phyloP scores from a whole-genome alignment of 306 rosid genomes.

The Vicia villosa region DNA sequence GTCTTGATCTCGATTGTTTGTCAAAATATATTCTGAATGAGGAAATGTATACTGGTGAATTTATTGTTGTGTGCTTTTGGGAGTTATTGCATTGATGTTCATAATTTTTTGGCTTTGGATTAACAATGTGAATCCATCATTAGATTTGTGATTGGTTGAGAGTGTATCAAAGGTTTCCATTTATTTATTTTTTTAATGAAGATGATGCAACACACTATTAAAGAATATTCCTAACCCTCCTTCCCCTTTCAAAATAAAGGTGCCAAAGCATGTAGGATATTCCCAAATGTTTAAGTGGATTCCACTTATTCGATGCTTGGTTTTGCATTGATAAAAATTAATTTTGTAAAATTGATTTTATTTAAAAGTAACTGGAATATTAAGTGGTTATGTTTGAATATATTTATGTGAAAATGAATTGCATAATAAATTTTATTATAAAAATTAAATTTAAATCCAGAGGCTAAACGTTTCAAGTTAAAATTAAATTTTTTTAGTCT shows the following conservation, averaged over 20 bases:
- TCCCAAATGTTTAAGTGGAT: too few relatives aligned
- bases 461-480: too few relatives aligned
- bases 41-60: constrained; percentile 28
- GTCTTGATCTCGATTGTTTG: constrained; percentile 31
- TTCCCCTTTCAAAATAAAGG: neutral
- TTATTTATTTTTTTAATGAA: neutral
- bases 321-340: too few relatives aligned
- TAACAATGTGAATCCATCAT: neutral
- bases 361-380: too few relatives aligned
- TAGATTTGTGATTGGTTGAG: too few relatives aligned
- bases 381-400: too few relatives aligned
- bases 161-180: neutral
- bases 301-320: too few relatives aligned
- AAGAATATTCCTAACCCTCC: neutral
- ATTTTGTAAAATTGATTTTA: too few relatives aligned
- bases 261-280: neutral
- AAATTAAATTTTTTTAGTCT: too few relatives aligned
- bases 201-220: neutral
- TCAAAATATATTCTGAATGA: constrained; percentile 11
- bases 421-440: too few relatives aligned
- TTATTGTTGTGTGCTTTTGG: constrained; percentile 13
- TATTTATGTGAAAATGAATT: too few relatives aligned
- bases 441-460: too few relatives aligned
- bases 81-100: constrained; percentile 34
- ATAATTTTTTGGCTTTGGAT: constrained; percentile 3